Conservation (phyloP, 768 basidiomycete species). For the Termitomyces sp. region DNA sequence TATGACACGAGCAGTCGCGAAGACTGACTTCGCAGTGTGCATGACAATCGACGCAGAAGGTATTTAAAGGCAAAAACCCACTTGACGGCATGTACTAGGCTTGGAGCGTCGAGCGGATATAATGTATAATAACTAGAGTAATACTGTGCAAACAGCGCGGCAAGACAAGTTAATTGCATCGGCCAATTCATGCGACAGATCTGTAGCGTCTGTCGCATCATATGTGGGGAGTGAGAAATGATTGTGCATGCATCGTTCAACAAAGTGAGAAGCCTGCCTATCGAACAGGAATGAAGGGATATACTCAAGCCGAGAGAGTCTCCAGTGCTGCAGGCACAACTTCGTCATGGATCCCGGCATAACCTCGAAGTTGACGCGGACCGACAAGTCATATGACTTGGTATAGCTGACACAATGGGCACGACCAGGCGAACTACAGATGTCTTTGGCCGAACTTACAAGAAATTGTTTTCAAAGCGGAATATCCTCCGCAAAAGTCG, state of each 20-base stretch:
- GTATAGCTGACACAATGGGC: neutral
- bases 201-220: neutral
- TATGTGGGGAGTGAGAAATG: neutral
- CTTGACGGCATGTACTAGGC: neutral
- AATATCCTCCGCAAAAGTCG: conserved; percentile 56
- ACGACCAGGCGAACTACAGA: conserved; percentile 15
- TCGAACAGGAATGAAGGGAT: neutral
- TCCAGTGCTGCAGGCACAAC: neutral
- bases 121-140: neutral
- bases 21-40: neutral
- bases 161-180: neutral
- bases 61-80: neutral
- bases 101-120: neutral
- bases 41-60: neutral
- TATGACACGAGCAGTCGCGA: neutral
- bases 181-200: neutral
- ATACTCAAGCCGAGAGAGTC: neutral
- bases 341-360: too few species aligned
- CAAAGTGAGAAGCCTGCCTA: neutral
- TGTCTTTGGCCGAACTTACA: conserved; percentile 68
- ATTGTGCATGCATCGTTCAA: neutral
- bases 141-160: neutral
- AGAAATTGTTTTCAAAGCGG: conserved; percentile 73
- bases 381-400: conserved; percentile 3
- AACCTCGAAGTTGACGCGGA: too few species aligned